Base-by-base conservation (phyloP, 345 rosid species). In the Populus alba region DNA sequence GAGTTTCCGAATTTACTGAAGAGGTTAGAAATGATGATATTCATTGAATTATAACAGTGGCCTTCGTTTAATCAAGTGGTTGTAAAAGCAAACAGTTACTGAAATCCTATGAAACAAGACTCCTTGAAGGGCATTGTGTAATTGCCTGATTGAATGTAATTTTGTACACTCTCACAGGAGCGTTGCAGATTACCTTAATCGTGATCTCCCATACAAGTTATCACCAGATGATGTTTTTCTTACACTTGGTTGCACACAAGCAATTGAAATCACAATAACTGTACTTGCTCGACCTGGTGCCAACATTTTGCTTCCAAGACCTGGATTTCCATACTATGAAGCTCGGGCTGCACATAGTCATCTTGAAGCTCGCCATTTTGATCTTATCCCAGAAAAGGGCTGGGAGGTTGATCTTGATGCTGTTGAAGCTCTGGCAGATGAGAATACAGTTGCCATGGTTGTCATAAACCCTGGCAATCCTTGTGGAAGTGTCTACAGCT, bases 401-500 rank as follows among this genome's bases (percentile, higher is more conserved):
- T 85, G 87, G 90, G 88, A 87, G 76, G 76, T 83, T 0, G 83
- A 83, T 70, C 83, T 83, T 35, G 81, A 79, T 1, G 31, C 72
- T 6, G 73, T 85, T 5, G 84, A 79, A 59, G 79, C 77, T 20
- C 82, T 87, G 0, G 79, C 82, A 1, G 85, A 79, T 18, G 66
- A 79, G 49, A 85, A 81, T 59, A 87, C 85, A 0, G 74, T 66
- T 23, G 86, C 86, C 3, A 55, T 83, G 39, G 81, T 82, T 7
- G 20, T 85, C 7, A 74, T 87, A 8, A 91, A 83, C 81, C 92
- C 88, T 0, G 80, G 90, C 9, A 91, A 88, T 78, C 93, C 92
- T 1, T 83, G 88, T 72, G 93, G 91, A 67, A 88, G 77, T 75
- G 91, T 91, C 53, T 88, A 66, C 66, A 47, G 79, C 0, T 74